Evolutionary conservation across 2,329 filamentous ascomycete genomes (phyloP).

Genomic region (Stemphylium lycopersici): DNA sequence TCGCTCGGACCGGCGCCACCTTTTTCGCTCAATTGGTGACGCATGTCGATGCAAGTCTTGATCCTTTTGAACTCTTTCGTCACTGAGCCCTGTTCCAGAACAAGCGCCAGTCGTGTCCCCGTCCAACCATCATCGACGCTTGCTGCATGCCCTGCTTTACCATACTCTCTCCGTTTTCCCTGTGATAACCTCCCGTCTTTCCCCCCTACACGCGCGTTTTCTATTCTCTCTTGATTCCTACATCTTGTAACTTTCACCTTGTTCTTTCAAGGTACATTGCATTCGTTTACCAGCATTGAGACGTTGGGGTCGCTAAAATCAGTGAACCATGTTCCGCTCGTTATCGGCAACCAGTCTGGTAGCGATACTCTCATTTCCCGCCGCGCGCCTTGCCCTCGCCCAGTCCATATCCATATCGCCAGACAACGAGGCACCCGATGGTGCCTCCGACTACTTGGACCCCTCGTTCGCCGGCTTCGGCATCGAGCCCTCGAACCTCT

Average conservation of each 20-base stretch:
- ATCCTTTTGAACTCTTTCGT: too few species aligned
- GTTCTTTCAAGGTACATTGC: neutral
- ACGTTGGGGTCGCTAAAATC: neutral
- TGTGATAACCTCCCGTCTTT: conserved; percentile 1
- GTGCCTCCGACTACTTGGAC: conserved; percentile 46
- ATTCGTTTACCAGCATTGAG: neutral
- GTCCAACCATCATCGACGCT: conserved; percentile 8
- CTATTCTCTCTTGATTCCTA: conserved; percentile 6
- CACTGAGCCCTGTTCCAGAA: too few species aligned
- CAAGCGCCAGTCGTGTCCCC: neutral
- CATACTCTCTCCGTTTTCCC: conserved; percentile 1
- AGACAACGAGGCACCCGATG: conserved; percentile 33
- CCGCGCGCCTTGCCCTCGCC: conserved; percentile 26
- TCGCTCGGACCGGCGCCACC: too few species aligned
- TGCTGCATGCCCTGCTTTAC: neutral
- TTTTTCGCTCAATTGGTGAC: conserved; percentile 4
- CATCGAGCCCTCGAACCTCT: conserved; percentile 60
- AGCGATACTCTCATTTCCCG: conserved; percentile 23
- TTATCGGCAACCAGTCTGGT: conserved; percentile 22
- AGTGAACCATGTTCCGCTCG: conserved; percentile 28
- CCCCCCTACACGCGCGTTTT: neutral
- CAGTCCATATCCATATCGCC: conserved; percentile 44
- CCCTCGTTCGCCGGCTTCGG: conserved; percentile 58
- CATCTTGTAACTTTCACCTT: neutral
- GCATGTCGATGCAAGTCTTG: conserved; percentile 1